These are phyloP conservation scores for Russula sp. DNA, from an alignment of 768 basidiomycete genomes.

Conservation along the genomic window DNA sequence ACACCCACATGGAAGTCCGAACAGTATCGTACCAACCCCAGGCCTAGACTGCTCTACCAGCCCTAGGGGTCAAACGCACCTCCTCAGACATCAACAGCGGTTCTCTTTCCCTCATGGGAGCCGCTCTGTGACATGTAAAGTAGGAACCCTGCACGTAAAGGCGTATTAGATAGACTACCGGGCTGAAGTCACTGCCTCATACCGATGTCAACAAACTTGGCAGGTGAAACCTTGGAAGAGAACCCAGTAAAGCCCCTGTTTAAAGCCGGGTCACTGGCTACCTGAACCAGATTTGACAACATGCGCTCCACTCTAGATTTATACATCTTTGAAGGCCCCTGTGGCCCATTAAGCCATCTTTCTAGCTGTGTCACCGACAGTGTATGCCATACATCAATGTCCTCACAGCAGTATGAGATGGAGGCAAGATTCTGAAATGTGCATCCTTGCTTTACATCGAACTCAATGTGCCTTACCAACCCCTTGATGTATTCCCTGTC, in stretches of 20 bases:
- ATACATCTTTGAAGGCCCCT: conserved; percentile 41
- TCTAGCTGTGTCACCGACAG: conserved; percentile 49
- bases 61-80: no score
- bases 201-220: conserved; percentile 81
- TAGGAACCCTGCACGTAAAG: conserved; percentile 49
- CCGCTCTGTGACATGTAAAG: conserved; percentile 44
- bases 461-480: conserved; percentile 46
- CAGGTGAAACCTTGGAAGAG: conserved; percentile 58
- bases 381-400: conserved; percentile 35
- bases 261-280: conserved; percentile 34
- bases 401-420: conserved; percentile 59
- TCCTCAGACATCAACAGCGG: no score
- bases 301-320: conserved; percentile 49
- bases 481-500: conserved; percentile 55
- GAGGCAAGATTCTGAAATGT: conserved; percentile 71
- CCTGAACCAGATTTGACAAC: conserved; percentile 47
- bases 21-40: no score
- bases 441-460: conserved; percentile 63
- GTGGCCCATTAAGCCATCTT: conserved; percentile 32
- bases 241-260: conserved; percentile 33
- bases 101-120: conserved; percentile 38
- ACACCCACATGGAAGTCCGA: no score
- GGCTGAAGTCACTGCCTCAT: conserved; percentile 19
- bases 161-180: neutral
- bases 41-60: no score